Evolutionary conservation across 441 rosid species (phyloP), one percentile per base, ranked within the genome.

Genomic region (Metrosideros polymorpha): DNA sequence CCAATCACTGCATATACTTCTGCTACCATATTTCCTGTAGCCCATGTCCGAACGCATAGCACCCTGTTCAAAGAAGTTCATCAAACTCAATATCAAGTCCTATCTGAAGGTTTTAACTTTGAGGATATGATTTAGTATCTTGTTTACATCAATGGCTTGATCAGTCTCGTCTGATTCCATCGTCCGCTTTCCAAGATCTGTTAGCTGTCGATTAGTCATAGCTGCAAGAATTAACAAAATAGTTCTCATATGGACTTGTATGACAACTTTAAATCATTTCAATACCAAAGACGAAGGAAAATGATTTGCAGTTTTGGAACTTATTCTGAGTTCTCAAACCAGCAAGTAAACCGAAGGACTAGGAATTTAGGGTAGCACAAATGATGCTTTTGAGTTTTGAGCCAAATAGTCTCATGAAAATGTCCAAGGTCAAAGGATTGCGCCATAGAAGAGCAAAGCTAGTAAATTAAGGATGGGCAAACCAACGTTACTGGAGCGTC

Each of bases 131-230:
- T 59, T 29, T 29, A 59, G 39, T 18, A 59, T 29, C 71, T 29
- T 3, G 71, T 29, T 59, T 30, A 27, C n/a, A n/a, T n/a, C 96
- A 93, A 95, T 93, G 88, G 96, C 97, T 89, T 95, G 93, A 91
- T 98, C 98, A 83, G 98, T 98, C 91, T 95, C 98, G 90, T 95
- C 79, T n/a, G 5, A 19, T 10, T 66, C 95, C 98, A 95, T 93
- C 98, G 95, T 96, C 43, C 84, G 89, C 85, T 95, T 92, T 85
- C 98, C 99, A 71, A 85, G 89, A 91, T 95, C 92, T 91, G 94
- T 89, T 56, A 96, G 92, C 87, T 94, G 94, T 90, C 95, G 93
- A 88, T 95, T 95, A 82, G 98, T 91, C 99, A 98, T 96, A 52
- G 95, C 99, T 96, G 47, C n/a, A 77, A 83, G 27, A 10, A 39